These are phyloP conservation scores for Phialocephala subalpina DNA, from an alignment of 2,329 filamentous ascomycete genomes.

Conservation along the genomic window DNA sequence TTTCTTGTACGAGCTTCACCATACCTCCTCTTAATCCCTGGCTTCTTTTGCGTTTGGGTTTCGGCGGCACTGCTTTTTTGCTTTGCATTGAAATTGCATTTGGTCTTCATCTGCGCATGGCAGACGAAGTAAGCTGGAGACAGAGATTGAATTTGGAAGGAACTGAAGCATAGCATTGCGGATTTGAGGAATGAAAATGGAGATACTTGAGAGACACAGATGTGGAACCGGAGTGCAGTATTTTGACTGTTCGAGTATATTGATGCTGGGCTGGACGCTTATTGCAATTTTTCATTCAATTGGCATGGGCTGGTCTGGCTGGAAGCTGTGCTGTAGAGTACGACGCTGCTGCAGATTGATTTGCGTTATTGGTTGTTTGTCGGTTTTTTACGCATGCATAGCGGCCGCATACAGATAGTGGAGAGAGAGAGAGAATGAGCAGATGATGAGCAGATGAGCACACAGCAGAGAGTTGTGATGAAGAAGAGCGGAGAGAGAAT, in stretches of 20 bases:
- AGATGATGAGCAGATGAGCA: background rate
- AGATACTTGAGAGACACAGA: background rate
- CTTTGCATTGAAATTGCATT: slow-evolving; percentile 10
- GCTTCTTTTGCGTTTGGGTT: slow-evolving; percentile 12
- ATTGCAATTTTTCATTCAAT: background rate
- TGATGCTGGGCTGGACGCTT: background rate
- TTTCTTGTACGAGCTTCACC: slow-evolving; percentile 9
- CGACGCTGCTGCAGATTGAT: background rate
- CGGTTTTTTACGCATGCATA: background rate
- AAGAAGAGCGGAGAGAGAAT: background rate
- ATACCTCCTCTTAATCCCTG: slow-evolving; percentile 5
- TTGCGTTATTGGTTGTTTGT: background rate
- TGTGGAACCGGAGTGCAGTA: background rate
- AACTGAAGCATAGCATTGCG: background rate
- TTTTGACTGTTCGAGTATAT: slow-evolving; percentile 11
- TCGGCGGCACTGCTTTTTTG: background rate
- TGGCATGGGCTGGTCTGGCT: background rate
- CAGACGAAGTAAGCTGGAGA: background rate
- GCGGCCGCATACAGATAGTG: background rate
- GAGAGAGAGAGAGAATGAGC: background rate
- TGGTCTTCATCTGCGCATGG: background rate
- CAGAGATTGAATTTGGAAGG: background rate
- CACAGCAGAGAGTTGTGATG: background rate
- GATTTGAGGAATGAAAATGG: background rate
- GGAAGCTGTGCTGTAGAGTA: background rate